These are phyloP conservation scores for Colletotrichum tanaceti DNA, from an alignment of 2,329 filamentous ascomycete species.

Conservation along the genomic window DNA sequence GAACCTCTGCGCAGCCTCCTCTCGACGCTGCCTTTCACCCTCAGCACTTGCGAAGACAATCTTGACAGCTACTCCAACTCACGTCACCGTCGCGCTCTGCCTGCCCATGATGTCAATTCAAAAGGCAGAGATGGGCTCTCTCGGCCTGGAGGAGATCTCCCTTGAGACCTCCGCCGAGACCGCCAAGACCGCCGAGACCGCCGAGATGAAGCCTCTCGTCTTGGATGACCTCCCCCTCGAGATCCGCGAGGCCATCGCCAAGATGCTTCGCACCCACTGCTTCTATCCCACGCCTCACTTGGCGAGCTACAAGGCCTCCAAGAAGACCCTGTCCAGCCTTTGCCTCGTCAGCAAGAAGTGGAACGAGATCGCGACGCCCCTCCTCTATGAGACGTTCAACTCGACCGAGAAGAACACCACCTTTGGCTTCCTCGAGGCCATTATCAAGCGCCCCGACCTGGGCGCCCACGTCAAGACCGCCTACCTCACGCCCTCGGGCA, in stretches of 20 bases:
- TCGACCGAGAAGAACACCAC: not conserved
- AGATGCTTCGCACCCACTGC: not conserved
- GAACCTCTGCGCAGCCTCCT: too few relatives aligned
- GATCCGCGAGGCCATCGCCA: not conserved
- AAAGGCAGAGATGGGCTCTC: too few relatives aligned
- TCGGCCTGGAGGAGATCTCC: too few relatives aligned
- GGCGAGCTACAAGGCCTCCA: too few relatives aligned
- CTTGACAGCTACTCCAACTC: too few relatives aligned
- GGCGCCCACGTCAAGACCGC: not conserved
- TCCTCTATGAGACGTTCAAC: not conserved
- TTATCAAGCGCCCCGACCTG: not conserved
- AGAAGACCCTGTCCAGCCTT: not conserved
- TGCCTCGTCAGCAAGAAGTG: not conserved
- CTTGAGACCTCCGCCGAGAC: not conserved
- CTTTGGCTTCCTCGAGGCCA: not conserved
- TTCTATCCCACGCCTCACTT: too few relatives aligned
- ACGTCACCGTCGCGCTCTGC: too few relatives aligned
- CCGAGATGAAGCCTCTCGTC: fast-evolving
- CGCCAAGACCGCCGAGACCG: not conserved
- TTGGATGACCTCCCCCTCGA: not conserved
- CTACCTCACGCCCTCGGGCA: not conserved
- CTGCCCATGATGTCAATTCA: too few relatives aligned
- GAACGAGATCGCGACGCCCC: not conserved
- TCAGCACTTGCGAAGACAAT: too few relatives aligned
- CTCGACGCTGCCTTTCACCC: too few relatives aligned